Percentiles rank a stretch among this genome's conserved stretches.
These are phyloP conservation scores for Teunomyces atbi DNA, from an alignment of 805 yeast genomes.

Conservation along the genomic window DNA sequence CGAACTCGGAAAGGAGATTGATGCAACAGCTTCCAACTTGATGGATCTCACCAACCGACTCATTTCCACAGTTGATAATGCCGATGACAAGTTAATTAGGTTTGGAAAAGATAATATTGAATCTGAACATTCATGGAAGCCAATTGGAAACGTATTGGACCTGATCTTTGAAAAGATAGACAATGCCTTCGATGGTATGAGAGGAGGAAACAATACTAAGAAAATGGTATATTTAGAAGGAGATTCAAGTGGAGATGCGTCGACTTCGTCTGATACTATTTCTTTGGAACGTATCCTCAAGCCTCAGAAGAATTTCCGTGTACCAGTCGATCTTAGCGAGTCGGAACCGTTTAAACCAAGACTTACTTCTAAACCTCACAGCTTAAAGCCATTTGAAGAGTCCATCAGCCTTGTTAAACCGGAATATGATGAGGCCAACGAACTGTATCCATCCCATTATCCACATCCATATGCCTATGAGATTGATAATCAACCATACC, in stretches of 20 bases:
- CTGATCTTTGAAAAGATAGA: constrained; percentile 74
- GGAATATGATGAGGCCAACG: constrained; percentile 27
- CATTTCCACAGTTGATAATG: constrained; percentile 33
- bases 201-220: constrained; percentile 11
- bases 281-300: constrained; percentile 43
- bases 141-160: constrained; percentile 63
- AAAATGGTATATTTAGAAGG: constrained; percentile 54
- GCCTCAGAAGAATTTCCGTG: constrained; percentile 66
- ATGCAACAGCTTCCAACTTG: constrained; percentile 40
- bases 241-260: constrained; percentile 9
- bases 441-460: constrained; percentile 53
- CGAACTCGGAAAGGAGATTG: constrained; percentile 38
- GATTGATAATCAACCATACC: constrained; percentile 68
- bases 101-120: constrained; percentile 45
- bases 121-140: constrained; percentile 53
- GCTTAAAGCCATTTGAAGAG: constrained; percentile 55
- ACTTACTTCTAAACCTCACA: constrained; percentile 69
- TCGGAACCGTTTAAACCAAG: constrained; percentile 74
- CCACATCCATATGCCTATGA: constrained; percentile 81
- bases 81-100: constrained; percentile 23
- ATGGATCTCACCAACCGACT: constrained; percentile 47
- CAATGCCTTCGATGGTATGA: constrained; percentile 53
- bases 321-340: constrained; percentile 66
- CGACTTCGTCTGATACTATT: constrained; percentile 6
- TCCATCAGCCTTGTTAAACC: constrained; percentile 34